phyloP scores from a whole-genome alignment of 257 asterid species.

The Agastache rugosa region DNA sequence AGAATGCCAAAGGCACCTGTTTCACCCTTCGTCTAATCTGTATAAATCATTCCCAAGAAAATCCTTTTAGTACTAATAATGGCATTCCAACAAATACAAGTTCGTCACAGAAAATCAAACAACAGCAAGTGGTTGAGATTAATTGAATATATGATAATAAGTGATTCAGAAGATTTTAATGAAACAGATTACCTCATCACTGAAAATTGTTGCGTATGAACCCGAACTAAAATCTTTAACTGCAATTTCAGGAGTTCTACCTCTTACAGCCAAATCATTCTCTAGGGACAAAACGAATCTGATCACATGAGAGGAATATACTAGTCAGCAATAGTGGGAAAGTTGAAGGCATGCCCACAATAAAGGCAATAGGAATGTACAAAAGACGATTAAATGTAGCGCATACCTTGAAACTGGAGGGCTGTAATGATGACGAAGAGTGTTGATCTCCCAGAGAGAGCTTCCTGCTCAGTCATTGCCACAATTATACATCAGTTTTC shows the following conservation, averaged over 20 bases:
- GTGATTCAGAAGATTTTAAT: background rate
- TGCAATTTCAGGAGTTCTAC: conserved; percentile 76
- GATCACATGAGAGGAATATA: conserved; percentile 24
- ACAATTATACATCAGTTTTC: conserved; percentile 12
- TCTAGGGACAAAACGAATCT: conserved; percentile 82
- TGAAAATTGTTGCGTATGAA: conserved; percentile 78
- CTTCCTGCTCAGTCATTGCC: conserved; percentile 64
- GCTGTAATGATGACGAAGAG: conserved; percentile 83
- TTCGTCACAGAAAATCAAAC: background rate
- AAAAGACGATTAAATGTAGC: background rate
- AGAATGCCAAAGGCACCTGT: conserved; percentile 91
- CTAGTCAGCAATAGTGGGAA: conserved; percentile 13
- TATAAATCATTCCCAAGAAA: conserved; percentile 24
- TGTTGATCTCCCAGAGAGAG: conserved; percentile 94
- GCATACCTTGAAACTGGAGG: conserved; percentile 85
- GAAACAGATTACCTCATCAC: conserved; percentile 64
- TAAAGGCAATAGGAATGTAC: conserved; percentile 6
- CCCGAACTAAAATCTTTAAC: conserved; percentile 85
- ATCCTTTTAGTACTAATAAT: background rate
- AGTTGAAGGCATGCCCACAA: background rate
- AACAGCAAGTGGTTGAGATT: conserved; percentile 2
- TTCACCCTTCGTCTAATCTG: conserved; percentile 91
- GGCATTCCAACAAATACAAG: background rate
- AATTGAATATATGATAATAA: background rate
- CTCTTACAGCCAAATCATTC: conserved; percentile 78